Evolutionary conservation across 129 eudicot genomes (phyloP), one percentile per base, ranked within the genome.

Genomic region (Flaveria linearis): DNA sequence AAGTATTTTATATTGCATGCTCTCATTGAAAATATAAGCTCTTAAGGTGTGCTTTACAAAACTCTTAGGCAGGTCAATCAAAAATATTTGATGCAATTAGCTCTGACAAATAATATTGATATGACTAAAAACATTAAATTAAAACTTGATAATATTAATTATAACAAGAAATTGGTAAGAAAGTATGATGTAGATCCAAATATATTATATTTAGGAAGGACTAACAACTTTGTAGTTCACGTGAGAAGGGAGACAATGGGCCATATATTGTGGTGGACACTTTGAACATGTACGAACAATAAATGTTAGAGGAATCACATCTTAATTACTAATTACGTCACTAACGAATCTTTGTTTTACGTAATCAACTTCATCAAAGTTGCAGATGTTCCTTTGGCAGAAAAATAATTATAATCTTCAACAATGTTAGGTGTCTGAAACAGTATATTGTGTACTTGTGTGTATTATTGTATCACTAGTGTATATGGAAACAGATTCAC

Each of bases 311-410:
- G 55, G 30, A 9, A 63, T 9, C 16, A 49, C 36, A 36, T 9
- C 28, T 26, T 42, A 77, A 77, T 55, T 14, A 68, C 36, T 68
- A 68, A 64, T 51, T 63, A 43, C 78, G 78, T 79, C 78, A 79
- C 78, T 13, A 72, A 72, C 57, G 61, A 73, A 62, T 72, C 83
- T 63, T 63, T 51, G 68, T 52, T 78, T 72, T 52, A 79, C 78
- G 83, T 72, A 73, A 64, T 69, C 13, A 28, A 36, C 55, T 57
- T 39, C 9, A 2, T 51, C 25, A 30, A 9, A 5, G 33, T 50
- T 15, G 20, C 22, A 11, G 41, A 25, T 60, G 41, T 60, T 60
- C 60, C 36, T 30, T 30, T 30, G 36, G 36, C 36, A 30, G 36
- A 30, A 30, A 4, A 30, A 36, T 7, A 3, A 50, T 15, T 50